Evolutionary conservation across 208 protist species (phyloP), one percentile per base, ranked within the genome.

Genomic region (Novymonas esmeraldas): DNA sequence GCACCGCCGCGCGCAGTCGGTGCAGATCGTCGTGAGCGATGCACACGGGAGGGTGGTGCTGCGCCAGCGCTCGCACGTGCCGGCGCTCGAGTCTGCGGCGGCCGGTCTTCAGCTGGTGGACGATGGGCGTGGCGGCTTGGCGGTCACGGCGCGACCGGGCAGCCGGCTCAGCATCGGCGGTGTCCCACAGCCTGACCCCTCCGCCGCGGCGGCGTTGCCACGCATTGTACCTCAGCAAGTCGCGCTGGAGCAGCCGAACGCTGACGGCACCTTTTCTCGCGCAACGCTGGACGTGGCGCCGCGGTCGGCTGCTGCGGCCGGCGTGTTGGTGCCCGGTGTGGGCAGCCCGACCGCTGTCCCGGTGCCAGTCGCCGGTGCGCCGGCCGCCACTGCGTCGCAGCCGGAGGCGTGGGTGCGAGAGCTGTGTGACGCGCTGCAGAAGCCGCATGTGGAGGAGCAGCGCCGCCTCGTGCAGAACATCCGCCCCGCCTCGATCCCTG

Each of bases 61-160:
- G 41, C 78, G 82, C n/a, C 89, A 94, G 64, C 76, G 49, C 20
- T 72, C 76, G 41, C 61, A 82, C 59, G 58, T 94, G 6, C 83
- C 85, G n/a, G 22, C 78, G 3, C 70, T 81, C 20, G 72, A 87
- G 65, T 11, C 67, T 0, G 63, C 71, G 14, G 28, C 85, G 6
- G 50, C 78, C 16, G 51, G 20, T 10, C 33, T 89, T 3, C 60
- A 68, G 14, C 9, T 89, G 20, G 66, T 48, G 11, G 79, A 85
- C 63, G 74, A 84, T 24, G 63, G 24, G 13, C 67, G 46, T 52
- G 75, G 73, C 50, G 70, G 61, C 38, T 45, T 69, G n/a, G 67
- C 78, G 1, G 51, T 62, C 13, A 55, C 48, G 7, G 60, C 54
- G 10, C 44, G 16, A 34, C 49, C 48, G 1, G 67, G 69, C 33